phyloP scores from a whole-genome alignment of 2,329 filamentous ascomycete species.

The Neurospora sp. region DNA sequence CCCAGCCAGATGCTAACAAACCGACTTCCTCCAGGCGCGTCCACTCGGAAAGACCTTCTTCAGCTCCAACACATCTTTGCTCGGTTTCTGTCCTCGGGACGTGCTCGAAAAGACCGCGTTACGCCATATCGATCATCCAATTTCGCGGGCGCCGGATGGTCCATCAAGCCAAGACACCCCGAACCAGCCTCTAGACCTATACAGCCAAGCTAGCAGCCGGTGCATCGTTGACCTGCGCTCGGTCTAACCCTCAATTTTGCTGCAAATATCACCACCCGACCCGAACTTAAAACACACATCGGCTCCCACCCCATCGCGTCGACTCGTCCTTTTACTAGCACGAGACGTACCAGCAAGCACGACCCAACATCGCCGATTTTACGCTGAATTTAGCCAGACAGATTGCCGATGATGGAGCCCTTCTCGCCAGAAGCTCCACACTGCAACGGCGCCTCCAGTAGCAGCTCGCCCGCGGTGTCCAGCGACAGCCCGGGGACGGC shows the following conservation, averaged over 20 bases:
- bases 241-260: background rate
- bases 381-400: background rate
- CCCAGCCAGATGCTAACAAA: background rate
- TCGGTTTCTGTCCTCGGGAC: background rate
- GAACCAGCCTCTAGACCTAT: background rate
- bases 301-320: background rate
- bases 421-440: slow-evolving; percentile 17
- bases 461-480: slow-evolving; percentile 17
- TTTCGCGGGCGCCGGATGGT: background rate
- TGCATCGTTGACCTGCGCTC: background rate
- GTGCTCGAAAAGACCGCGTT: background rate
- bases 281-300: background rate
- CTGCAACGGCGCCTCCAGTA: slow-evolving; percentile 16
- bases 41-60: background rate
- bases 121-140: background rate
- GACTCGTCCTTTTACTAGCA: background rate
- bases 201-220: background rate
- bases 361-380: background rate
- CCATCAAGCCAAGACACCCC: background rate
- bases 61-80: background rate
- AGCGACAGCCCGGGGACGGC: slow-evolving; percentile 19
- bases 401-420: slow-evolving; percentile 19
- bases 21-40: background rate
- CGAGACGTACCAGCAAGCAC: background rate
- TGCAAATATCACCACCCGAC: background rate